A percentile compares a stretch with the other conserved stretches of the same genome.
Conservation (phyloP, 2,329 filamentous ascomycete species). For the Aspergillus aculeatinus region DNA sequence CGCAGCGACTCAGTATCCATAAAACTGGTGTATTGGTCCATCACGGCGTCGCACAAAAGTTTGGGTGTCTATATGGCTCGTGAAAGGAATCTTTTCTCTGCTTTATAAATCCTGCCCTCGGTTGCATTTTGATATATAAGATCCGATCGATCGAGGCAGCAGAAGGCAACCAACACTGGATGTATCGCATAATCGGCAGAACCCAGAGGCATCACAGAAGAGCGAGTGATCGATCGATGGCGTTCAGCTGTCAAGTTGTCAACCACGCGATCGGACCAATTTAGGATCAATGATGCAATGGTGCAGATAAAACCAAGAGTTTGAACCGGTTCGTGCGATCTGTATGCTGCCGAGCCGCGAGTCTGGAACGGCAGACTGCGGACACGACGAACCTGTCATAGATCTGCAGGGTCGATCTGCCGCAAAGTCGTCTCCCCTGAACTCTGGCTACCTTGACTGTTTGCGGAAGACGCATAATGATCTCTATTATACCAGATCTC, state of each 20-base stretch:
- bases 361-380: background rate
- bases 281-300: constrained; percentile 10
- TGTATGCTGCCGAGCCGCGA: background rate
- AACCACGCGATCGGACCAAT: constrained; percentile 11
- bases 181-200: constrained; percentile 4
- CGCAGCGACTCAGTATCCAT: constrained; percentile 11
- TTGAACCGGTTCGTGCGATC: background rate
- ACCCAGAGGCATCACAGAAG: background rate
- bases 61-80: background rate
- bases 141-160: constrained; percentile 9
- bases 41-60: background rate
- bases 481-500: background rate
- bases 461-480: background rate
- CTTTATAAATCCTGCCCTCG: background rate
- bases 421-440: background rate
- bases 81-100: background rate
- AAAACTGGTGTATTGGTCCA: constrained; percentile 7
- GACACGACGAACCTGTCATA: background rate
- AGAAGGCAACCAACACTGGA: background rate
- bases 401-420: background rate
- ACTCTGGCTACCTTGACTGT: background rate
- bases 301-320: background rate
- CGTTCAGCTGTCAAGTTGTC: background rate
- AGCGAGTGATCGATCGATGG: constrained; percentile 12
- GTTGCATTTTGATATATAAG: constrained; percentile 1